These are phyloP conservation scores for Eragrostis curvula DNA, from an alignment of 176 grass and related monocot genomes.

Conservation along the genomic window DNA sequence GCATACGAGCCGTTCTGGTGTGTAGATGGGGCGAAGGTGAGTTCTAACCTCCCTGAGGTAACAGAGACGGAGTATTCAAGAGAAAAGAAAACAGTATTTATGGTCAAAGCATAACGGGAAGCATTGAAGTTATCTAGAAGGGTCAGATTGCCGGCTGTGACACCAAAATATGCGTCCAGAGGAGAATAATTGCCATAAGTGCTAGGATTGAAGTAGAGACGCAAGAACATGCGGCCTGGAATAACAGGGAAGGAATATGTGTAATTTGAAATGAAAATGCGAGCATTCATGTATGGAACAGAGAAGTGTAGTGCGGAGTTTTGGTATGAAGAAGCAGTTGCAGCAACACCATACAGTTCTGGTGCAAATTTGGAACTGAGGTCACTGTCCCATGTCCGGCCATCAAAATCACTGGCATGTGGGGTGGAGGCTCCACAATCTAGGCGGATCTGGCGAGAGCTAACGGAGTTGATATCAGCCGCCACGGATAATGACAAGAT, in stretches of 20 bases:
- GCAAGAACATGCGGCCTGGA: constrained; percentile 60
- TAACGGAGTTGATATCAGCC: constrained; percentile 25
- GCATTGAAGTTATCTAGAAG: constrained; percentile 65
- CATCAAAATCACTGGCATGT: background rate
- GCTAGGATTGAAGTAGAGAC: constrained; percentile 73
- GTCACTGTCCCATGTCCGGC: constrained; percentile 53
- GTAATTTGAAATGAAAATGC: constrained; percentile 61
- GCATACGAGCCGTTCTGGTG: constrained; percentile 44
- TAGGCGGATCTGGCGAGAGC: constrained; percentile 39
- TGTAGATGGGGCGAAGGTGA: constrained; percentile 62
- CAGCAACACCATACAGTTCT: constrained; percentile 1
- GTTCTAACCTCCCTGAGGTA: constrained; percentile 28
- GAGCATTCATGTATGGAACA: constrained; percentile 39
- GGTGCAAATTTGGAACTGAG: constrained; percentile 51
- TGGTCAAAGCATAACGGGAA: constrained; percentile 20
- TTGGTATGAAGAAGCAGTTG: background rate
- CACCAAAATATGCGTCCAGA: constrained; percentile 50
- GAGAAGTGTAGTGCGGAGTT: constrained; percentile 23
- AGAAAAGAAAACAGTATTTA: constrained; percentile 8
- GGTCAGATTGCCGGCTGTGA: constrained; percentile 22
- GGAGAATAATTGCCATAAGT: constrained; percentile 30
- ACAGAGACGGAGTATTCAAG: constrained; percentile 63
- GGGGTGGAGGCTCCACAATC: constrained; percentile 50
- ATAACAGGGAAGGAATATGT: constrained; percentile 64
- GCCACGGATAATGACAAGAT: background rate